Percentiles rank a stretch among this genome's conserved stretches.
phyloP scores from a whole-genome alignment of 140 eudicot species.

The Anethum foeniculum region DNA sequence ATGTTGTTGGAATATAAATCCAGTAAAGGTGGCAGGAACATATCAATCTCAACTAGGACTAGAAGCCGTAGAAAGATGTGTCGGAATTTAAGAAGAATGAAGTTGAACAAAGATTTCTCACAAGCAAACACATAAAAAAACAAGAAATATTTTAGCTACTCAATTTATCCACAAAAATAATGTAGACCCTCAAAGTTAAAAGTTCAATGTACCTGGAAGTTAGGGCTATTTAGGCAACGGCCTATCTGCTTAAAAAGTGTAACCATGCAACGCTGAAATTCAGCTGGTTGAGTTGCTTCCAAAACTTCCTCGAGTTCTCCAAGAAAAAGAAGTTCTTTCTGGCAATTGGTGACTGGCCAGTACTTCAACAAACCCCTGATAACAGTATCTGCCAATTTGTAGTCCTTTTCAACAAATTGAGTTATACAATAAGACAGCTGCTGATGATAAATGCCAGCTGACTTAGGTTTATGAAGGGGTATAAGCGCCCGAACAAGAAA shows the following conservation, averaged over 20 bases:
- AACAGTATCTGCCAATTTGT: conserved; percentile 59
- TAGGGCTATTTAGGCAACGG: conserved; percentile 67
- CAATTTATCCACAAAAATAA: background rate
- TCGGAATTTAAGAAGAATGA: background rate
- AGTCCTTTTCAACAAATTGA: conserved; percentile 80
- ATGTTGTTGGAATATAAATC: background rate
- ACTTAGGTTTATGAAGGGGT: conserved; percentile 87
- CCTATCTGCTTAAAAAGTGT: conserved; percentile 67
- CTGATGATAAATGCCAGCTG: conserved; percentile 54
- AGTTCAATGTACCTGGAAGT: conserved; percentile 57
- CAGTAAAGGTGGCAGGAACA: background rate
- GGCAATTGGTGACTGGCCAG: conserved; percentile 82
- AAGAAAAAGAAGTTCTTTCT: conserved; percentile 79
- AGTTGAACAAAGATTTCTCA: background rate
- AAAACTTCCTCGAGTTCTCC: conserved; percentile 82
- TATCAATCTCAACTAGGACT: background rate
- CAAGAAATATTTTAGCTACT: background rate
- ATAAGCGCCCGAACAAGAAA: conserved; percentile 71
- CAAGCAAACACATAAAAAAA: background rate
- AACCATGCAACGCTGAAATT: conserved; percentile 73
- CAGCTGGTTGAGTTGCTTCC: conserved; percentile 65
- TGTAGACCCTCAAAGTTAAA: background rate
- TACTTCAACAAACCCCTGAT: conserved; percentile 67
- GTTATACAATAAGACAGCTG: conserved; percentile 76
- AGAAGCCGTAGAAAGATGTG: background rate